phyloP scores from a whole-genome alignment of 148 eudicot species.

The Rhododendron mucronatum region DNA sequence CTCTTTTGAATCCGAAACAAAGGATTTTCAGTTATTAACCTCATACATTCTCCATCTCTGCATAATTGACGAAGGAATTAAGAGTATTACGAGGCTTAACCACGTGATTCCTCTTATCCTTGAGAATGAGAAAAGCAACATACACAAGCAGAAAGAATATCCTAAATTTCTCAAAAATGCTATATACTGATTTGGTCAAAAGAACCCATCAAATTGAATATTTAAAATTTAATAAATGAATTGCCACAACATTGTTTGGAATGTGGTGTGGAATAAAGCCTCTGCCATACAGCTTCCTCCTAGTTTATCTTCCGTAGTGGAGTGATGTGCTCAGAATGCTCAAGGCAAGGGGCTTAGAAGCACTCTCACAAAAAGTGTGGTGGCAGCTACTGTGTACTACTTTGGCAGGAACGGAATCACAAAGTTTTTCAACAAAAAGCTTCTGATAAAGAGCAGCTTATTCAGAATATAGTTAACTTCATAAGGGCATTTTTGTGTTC shows the following conservation, averaged over 20 bases:
- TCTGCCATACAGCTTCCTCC: neutral
- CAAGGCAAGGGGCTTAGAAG: no score
- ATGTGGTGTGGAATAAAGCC: neutral
- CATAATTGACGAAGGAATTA: neutral
- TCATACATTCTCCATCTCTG: neutral
- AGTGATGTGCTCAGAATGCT: no score
- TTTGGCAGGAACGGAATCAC: no score
- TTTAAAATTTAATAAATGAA: neutral
- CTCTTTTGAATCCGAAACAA: neutral
- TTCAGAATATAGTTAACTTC: neutral
- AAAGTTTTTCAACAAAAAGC: neutral
- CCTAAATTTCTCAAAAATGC: neutral
- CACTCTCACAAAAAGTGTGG: no score
- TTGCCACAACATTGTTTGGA: neutral
- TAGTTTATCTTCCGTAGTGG: no score
- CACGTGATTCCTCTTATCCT: neutral
- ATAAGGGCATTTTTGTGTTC: neutral
- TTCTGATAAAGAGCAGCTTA: neutral
- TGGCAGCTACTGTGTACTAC: no score
- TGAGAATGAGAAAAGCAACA: neutral
- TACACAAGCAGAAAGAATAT: neutral
- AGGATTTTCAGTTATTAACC: neutral
- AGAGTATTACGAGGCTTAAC: neutral
- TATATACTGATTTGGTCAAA: neutral
- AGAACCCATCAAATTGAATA: neutral